Evolutionary conservation across 2,329 filamentous ascomycete genomes (phyloP).

Genomic region (Xylaria sp.): DNA sequence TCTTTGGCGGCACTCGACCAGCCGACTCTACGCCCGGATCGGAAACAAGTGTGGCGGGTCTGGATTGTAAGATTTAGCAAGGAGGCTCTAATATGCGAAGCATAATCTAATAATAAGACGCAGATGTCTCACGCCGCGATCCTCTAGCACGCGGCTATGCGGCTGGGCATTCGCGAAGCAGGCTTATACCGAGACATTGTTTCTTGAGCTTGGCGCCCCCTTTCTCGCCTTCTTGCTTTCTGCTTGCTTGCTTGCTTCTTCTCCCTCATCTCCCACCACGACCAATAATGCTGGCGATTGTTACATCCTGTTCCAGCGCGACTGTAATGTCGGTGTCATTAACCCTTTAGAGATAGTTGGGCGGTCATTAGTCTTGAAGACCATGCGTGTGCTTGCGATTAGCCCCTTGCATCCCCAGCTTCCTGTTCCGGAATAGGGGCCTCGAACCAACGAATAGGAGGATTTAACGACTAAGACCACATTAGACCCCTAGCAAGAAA

Average conservation of each 20-base stretch:
- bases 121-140: slow-evolving; percentile 2
- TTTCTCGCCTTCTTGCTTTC: background rate
- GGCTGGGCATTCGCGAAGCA: slow-evolving; percentile 11
- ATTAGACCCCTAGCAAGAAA: slow-evolving; percentile 31
- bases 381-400: slow-evolving; percentile 39
- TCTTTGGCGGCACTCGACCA: slow-evolving; percentile 12
- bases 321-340: slow-evolving; percentile 20
- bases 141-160: slow-evolving; percentile 13
- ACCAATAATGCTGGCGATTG: slow-evolving; percentile 15
- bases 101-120: slow-evolving; percentile 34
- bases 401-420: slow-evolving; percentile 47
- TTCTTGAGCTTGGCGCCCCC: background rate
- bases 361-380: slow-evolving; percentile 25
- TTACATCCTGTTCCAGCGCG: slow-evolving; percentile 28
- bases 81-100: slow-evolving; percentile 35
- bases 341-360: slow-evolving; percentile 35
- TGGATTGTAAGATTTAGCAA: slow-evolving; percentile 25
- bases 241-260: background rate
- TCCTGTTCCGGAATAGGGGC: slow-evolving; percentile 46
- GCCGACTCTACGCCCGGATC: slow-evolving; percentile 32
- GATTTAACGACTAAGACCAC: slow-evolving; percentile 25
- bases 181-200: slow-evolving; percentile 25
- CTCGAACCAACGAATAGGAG: slow-evolving; percentile 40
- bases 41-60: slow-evolving; percentile 26
- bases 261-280: background rate